Percentiles rank a stretch among this genome's conserved stretches.
These are phyloP conservation scores for Hypholoma sublateritium DNA, from an alignment of 768 basidiomycete genomes.

Conservation along the genomic window DNA sequence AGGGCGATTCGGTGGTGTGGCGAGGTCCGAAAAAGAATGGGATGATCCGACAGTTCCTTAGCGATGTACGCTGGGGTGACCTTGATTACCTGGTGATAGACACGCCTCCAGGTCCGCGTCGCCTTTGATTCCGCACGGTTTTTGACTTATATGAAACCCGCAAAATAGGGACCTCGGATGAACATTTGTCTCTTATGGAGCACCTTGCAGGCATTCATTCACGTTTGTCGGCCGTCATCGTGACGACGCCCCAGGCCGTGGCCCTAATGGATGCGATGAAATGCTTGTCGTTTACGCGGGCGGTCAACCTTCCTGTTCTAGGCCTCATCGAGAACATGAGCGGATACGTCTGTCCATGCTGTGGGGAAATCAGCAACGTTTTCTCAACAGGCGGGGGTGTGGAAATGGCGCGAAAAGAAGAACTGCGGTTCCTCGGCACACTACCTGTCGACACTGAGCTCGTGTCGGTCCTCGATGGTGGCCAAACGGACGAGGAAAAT, in stretches of 20 bases:
- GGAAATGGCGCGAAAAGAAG: constrained; percentile 79
- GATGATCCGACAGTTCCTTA: constrained; percentile 95
- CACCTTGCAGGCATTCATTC: constrained; percentile 85
- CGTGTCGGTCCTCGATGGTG: constrained; percentile 80
- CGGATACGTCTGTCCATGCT: constrained; percentile 97
- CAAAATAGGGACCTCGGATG: constrained; percentile 90
- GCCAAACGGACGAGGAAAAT: constrained; percentile 28
- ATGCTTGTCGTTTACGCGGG: constrained; percentile 92
- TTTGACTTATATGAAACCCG: constrained; percentile 11
- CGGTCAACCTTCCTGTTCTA: constrained; percentile 81
- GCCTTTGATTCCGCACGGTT: constrained; percentile 11
- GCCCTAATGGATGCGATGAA: constrained; percentile 95
- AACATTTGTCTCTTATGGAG: constrained; percentile 93
- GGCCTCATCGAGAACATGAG: constrained; percentile 99
- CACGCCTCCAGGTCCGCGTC: constrained; percentile 83
- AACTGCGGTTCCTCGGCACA: constrained; percentile 76
- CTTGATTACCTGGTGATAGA: constrained; percentile 92
- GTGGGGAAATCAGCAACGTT: constrained; percentile 91
- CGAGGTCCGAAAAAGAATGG: constrained; percentile 98
- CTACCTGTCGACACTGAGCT: constrained; percentile 94
- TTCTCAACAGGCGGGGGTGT: constrained; percentile 94
- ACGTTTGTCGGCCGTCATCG: constrained; percentile 81
- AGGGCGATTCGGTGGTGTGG: constrained; percentile 95
- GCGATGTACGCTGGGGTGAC: constrained; percentile 94
- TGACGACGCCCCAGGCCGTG: constrained; percentile 97